Evolutionary conservation across 2,329 filamentous ascomycete species (phyloP).

Genomic region (Aspergillus transmontanensis): DNA sequence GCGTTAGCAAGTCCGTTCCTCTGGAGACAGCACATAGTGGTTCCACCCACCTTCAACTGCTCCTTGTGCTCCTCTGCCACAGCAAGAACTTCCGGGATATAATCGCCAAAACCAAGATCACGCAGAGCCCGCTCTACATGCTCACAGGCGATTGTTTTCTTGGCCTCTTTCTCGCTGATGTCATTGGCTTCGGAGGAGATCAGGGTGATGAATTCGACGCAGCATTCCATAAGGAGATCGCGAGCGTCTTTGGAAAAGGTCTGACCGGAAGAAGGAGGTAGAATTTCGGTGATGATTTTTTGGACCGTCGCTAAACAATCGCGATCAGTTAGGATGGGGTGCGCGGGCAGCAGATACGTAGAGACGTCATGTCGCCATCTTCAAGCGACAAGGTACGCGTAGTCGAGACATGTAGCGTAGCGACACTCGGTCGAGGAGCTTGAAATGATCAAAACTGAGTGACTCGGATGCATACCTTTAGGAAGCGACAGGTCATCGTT

Average conservation of each 20-base stretch:
- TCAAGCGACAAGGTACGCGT: background rate
- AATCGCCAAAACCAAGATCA: constrained; percentile 89
- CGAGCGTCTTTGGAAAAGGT: constrained; percentile 94
- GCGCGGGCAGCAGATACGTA: background rate
- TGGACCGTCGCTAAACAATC: constrained; percentile 62
- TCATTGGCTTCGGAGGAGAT: constrained; percentile 99
- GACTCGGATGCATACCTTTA: constrained; percentile 48
- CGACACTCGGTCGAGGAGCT: no score
- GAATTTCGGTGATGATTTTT: constrained; percentile 91
- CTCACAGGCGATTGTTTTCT: constrained; percentile 98
- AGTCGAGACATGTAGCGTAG: background rate
- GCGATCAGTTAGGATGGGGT: constrained; percentile 7
- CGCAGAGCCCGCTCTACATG: constrained; percentile 95
- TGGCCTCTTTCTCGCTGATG: constrained; percentile 96
- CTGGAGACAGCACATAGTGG: background rate
- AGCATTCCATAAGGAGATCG: constrained; percentile 95
- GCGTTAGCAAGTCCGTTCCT: constrained; percentile 15
- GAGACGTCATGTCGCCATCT: background rate
- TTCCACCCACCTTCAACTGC: constrained; percentile 73
- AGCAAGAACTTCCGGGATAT: constrained; percentile 82
- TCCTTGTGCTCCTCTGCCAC: constrained; percentile 92
- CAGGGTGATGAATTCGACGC: constrained; percentile 97
- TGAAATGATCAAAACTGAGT: background rate
- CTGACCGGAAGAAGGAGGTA: constrained; percentile 74
- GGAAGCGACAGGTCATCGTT: constrained; percentile 63